phyloP scores from a whole-genome alignment of 2,329 filamentous ascomycete species.

The Botrytis aclada region DNA sequence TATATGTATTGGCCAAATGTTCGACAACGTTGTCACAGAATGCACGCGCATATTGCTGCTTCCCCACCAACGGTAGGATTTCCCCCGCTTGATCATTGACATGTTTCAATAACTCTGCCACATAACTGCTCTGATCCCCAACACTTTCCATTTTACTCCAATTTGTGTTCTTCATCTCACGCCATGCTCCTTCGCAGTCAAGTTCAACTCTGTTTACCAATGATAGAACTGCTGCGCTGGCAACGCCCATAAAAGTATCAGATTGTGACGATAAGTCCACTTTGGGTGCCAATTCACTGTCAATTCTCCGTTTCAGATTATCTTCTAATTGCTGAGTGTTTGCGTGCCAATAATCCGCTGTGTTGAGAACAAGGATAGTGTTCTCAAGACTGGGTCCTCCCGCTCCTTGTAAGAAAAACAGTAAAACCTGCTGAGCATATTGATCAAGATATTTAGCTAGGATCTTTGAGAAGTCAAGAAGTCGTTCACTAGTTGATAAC shows the following conservation, averaged over 20 bases:
- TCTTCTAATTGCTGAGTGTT: constrained; percentile 93
- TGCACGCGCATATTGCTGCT: constrained; percentile 89
- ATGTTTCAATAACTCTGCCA: constrained; percentile 72
- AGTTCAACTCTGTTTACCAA: constrained; percentile 81
- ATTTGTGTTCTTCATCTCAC: constrained; percentile 94
- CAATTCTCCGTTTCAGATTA: constrained; percentile 87
- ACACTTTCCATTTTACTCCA: constrained; percentile 94
- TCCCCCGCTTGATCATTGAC: constrained; percentile 71
- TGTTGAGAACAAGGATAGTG: constrained; percentile 84
- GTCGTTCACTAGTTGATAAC: constrained; percentile 81
- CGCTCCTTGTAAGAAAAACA: constrained; percentile 59
- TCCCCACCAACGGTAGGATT: constrained; percentile 73
- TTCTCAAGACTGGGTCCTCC: constrained; percentile 64
- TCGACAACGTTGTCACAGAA: constrained; percentile 98
- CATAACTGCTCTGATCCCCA: constrained; percentile 89
- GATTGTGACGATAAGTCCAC: constrained; percentile 92
- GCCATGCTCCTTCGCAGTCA: constrained; percentile 82
- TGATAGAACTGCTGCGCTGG: constrained; percentile 78
- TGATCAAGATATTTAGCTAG: constrained; percentile 93
- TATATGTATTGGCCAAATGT: constrained; percentile 72
- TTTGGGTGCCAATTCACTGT: constrained; percentile 67
- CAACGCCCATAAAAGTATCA: constrained; percentile 92
- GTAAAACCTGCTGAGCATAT: constrained; percentile 88
- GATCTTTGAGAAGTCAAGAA: constrained; percentile 80
- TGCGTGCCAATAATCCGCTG: constrained; percentile 93